A percentile compares a stretch with the other conserved stretches of the same genome.
Conservation (phyloP, 495 filamentous ascomycete genomes). For the Neurospora sp. region DNA sequence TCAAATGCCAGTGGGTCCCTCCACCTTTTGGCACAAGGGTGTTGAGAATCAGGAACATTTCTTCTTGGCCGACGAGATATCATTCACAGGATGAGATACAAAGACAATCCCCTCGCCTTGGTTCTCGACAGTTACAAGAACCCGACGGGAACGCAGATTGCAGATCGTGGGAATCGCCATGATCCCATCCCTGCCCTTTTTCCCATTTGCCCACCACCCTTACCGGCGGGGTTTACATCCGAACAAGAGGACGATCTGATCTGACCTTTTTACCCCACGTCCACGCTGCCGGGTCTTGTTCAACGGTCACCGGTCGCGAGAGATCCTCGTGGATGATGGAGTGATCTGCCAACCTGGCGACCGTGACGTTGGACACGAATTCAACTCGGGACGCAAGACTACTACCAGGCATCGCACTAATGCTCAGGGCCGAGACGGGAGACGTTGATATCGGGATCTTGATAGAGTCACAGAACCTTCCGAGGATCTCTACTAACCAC, state of each 20-base stretch:
- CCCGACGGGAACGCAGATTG: neutral
- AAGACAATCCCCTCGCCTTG: neutral
- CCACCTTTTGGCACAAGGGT: neutral
- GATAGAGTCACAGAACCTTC: neutral
- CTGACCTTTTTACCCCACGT: neutral
- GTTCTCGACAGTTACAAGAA: neutral
- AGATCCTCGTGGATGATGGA: neutral
- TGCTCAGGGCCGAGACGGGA: neutral
- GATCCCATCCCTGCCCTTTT: neutral
- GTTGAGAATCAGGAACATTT: neutral
- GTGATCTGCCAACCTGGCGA: neutral
- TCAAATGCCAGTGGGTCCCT: neutral
- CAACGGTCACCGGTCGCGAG: neutral
- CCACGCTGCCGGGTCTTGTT: neutral
- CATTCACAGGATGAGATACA: neutral
- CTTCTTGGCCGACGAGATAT: neutral
- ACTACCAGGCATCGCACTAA: neutral
- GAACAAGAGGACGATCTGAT: neutral
- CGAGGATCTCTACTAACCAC: neutral
- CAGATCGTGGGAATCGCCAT: neutral
- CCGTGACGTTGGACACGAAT: neutral
- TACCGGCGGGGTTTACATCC: neutral
- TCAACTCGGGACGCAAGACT: neutral
- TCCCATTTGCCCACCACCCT: neutral
- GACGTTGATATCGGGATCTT: neutral